Conservation (phyloP, 23 red algal genomes). For the Gracilaria vermiculophylla region DNA sequence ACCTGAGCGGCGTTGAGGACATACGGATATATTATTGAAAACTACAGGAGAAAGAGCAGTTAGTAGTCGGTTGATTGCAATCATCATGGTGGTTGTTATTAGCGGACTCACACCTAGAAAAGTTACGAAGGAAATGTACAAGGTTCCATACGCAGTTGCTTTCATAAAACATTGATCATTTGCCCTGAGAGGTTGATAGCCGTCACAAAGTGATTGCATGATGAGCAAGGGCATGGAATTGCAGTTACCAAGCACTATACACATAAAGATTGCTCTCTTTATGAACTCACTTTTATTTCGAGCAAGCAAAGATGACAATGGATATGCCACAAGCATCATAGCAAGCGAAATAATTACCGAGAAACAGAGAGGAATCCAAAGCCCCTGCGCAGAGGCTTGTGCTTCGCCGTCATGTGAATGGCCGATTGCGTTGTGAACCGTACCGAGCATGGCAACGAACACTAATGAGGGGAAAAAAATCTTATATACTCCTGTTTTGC, state of each 20-base stretch:
- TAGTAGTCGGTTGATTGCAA: neutral
- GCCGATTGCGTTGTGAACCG: neutral
- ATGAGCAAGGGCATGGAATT: constrained; percentile 19
- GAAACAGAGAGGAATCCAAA: constrained; percentile 6
- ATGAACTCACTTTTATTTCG: constrained; percentile 29
- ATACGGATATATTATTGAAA: constrained; percentile 14
- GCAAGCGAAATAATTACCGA: constrained; percentile 3
- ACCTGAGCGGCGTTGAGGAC: neutral
- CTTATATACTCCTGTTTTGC: constrained; percentile 3
- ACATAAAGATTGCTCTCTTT: constrained; percentile 22
- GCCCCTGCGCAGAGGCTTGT: neutral
- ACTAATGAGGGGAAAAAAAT: constrained; percentile 15
- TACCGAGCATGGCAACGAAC: constrained; percentile 21
- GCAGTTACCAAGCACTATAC: constrained; percentile 17
- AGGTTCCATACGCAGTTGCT: constrained; percentile 17
- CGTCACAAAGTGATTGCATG: constrained; percentile 13
- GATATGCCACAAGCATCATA: neutral
- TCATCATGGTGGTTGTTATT: neutral
- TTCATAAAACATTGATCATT: constrained; percentile 24
- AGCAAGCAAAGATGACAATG: neutral
- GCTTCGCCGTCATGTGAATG: neutral
- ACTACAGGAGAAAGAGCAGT: neutral
- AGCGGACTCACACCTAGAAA: constrained; percentile 7
- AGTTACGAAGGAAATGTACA: neutral
- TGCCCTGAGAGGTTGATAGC: neutral